A percentile compares a stretch with the other conserved stretches of the same genome.
phyloP scores from a whole-genome alignment of 2,329 filamentous ascomycete genomes.

The Tympanopsis confertula region DNA sequence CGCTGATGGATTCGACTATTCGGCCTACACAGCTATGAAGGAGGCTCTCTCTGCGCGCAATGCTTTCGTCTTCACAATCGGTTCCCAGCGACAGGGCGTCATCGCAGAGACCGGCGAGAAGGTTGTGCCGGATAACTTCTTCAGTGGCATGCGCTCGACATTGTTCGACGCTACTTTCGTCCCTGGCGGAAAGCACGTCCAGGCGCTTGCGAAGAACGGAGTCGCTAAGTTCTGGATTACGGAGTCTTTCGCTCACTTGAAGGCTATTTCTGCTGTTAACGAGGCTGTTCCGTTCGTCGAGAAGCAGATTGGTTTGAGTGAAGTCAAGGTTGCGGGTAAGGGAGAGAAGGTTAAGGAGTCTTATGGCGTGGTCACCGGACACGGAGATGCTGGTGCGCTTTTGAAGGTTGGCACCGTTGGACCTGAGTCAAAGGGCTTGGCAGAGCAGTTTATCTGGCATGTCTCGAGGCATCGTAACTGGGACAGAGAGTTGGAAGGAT shows the following conservation, averaged over 20 bases:
- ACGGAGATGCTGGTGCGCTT: constrained; percentile 9
- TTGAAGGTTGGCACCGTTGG: constrained; percentile 8
- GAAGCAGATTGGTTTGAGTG: constrained; percentile 13
- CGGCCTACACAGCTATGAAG: not conserved
- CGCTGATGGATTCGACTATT: not conserved
- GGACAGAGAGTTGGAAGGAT: not conserved
- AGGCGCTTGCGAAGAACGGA: not conserved
- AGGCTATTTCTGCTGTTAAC: not conserved
- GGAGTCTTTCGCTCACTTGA: not conserved
- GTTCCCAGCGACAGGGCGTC: not conserved
- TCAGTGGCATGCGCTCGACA: constrained; percentile 5
- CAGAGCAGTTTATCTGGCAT: not conserved
- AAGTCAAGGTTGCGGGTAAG: constrained; percentile 11
- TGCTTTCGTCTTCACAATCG: not conserved
- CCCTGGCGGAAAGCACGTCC: not conserved
- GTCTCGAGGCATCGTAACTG: not conserved
- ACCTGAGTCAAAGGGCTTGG: not conserved
- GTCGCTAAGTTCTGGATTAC: not conserved
- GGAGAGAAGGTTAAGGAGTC: constrained; percentile 11
- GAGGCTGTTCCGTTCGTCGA: constrained; percentile 18
- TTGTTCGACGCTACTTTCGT: not conserved
- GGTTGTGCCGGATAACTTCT: not conserved
- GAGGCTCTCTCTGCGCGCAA: not conserved
- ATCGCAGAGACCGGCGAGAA: not conserved
- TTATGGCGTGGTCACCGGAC: constrained; percentile 20